Conservation (phyloP, 148 eudicot genomes). For the Gaultheria prostrata region DNA sequence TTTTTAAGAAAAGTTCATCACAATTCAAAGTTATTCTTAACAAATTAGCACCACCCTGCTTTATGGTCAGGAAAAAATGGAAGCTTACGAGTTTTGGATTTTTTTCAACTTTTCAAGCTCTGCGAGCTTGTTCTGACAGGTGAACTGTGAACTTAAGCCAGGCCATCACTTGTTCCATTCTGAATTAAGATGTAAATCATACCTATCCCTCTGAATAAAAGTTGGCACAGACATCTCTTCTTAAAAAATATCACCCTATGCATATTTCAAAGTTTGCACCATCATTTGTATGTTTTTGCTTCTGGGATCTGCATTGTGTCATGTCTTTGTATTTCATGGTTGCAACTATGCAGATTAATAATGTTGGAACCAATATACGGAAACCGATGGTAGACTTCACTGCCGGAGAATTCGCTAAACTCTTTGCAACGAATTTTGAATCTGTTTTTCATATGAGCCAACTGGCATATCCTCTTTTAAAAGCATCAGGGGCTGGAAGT, state of each 20-base stretch:
- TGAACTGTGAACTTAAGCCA: not conserved
- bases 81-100: not conserved
- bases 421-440: conserved; percentile 64
- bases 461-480: conserved; percentile 60
- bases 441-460: conserved; percentile 67
- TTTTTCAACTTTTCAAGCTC: not conserved
- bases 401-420: conserved; percentile 47
- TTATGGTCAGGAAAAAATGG: not conserved
- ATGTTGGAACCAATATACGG: conserved; percentile 68
- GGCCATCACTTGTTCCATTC: not conserved
- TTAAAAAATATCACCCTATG: not conserved
- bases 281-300: conserved; percentile 3
- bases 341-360: conserved; percentile 49
- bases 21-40: not conserved
- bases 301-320: not conserved
- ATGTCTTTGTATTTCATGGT: not conserved
- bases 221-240: not conserved
- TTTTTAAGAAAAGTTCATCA: too few species aligned
- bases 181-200: not conserved
- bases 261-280: not conserved
- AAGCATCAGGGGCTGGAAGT: conserved; percentile 57
- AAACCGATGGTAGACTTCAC: conserved; percentile 61
- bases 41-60: not conserved
- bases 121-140: not conserved
- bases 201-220: not conserved